Evolutionary conservation across 1,284 basidiomycete species (phyloP).

Genomic region (Sporisorium graminicola): DNA sequence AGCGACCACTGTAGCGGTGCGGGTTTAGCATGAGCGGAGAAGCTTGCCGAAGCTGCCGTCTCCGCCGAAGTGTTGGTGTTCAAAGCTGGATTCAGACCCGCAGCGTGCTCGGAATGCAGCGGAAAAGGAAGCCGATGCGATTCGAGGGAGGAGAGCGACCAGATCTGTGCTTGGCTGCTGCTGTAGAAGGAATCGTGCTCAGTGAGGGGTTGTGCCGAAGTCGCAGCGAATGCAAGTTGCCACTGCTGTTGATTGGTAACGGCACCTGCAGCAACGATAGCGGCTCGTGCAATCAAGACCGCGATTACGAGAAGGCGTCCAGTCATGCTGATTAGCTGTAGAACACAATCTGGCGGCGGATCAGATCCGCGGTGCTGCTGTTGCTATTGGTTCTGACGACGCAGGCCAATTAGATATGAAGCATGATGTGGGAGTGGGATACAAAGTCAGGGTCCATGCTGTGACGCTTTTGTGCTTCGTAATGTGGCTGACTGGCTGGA

Average conservation of each 20-base stretch:
- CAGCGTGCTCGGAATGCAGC: background rate
- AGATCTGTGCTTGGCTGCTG: slow-evolving; percentile 5
- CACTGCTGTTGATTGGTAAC: slow-evolving; percentile 14
- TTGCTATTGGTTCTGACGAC: background rate
- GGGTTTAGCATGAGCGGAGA: slow-evolving; percentile 2
- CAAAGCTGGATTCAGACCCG: too few relatives aligned
- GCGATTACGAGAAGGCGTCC: slow-evolving; percentile 5
- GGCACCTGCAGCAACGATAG: background rate
- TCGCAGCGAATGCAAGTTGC: slow-evolving; percentile 7
- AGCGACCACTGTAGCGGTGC: slow-evolving; percentile 72
- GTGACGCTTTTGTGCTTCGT: background rate
- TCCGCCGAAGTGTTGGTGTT: background rate
- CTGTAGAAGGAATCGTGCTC: background rate
- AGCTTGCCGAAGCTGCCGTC: background rate
- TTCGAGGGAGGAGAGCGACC: slow-evolving; percentile 16
- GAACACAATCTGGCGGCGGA: background rate
- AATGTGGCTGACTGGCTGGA: too few relatives aligned
- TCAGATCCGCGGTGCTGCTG: background rate
- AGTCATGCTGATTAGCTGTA: slow-evolving; percentile 12
- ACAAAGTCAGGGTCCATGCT: background rate
- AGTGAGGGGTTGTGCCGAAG: background rate
- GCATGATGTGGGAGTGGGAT: background rate
- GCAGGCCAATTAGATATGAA: background rate
- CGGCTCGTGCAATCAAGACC: background rate
- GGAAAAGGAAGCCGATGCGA: slow-evolving; percentile 35